phyloP scores from a whole-genome alignment of 257 asterid species.

The Solanum piurae region DNA sequence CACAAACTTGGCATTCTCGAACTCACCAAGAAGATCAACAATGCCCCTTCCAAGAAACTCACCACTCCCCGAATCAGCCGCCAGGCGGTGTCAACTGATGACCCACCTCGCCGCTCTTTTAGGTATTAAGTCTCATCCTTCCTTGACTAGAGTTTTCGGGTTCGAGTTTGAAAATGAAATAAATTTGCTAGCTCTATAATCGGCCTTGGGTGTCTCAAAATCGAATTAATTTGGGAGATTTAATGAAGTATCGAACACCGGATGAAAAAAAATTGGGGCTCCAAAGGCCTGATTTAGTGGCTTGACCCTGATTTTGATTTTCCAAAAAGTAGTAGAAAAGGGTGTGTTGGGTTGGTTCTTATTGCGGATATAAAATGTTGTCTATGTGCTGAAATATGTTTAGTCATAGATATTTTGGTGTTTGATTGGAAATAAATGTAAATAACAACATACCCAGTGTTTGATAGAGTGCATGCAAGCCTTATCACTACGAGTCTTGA shows the following conservation, averaged over 20 bases:
- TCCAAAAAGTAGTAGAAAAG: not conserved
- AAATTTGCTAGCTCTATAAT: too few relatives aligned
- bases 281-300: not conserved
- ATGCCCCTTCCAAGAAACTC: not conserved
- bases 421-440: not conserved
- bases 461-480: too few relatives aligned
- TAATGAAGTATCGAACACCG: not conserved
- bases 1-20: conserved; percentile 46
- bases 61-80: not conserved
- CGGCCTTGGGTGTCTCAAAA: not conserved
- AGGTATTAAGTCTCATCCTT: conserved; percentile 13
- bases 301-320: not conserved
- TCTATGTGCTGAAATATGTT: not conserved
- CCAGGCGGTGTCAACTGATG: conserved; percentile 6
- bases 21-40: conserved; percentile 23
- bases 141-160: not conserved
- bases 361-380: not conserved
- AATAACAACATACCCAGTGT: not conserved
- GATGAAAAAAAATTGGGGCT: not conserved
- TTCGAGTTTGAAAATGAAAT: not conserved
- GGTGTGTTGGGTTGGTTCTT: not conserved
- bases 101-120: conserved; percentile 58
- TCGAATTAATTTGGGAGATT: not conserved
- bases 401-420: not conserved
- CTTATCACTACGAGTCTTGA: too few relatives aligned